Evolutionary conservation across 805 yeast species (phyloP).

Genomic region (Saccharomyces mikatae): DNA sequence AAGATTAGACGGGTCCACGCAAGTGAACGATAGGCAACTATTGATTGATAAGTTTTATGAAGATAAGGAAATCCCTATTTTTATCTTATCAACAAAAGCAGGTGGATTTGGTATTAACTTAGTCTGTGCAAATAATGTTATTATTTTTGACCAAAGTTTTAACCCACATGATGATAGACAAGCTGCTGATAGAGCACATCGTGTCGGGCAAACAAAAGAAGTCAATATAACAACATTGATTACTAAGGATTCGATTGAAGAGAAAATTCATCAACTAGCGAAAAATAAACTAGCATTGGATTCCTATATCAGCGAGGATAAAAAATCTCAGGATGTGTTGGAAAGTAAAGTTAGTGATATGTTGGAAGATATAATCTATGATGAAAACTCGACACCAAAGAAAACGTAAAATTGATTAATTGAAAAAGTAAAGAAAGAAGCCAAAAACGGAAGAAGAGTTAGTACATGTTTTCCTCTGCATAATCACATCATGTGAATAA

Average conservation of each 20-base stretch:
- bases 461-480: neutral
- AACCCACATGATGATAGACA: constrained; percentile 98
- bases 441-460: neutral
- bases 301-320: constrained; percentile 37
- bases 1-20: constrained; percentile 87
- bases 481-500: neutral
- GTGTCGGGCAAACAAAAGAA: constrained; percentile 87
- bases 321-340: constrained; percentile 31
- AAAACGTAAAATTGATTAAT: neutral
- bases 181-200: constrained; percentile 97
- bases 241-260: constrained; percentile 73
- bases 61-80: constrained; percentile 73
- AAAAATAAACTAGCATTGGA: constrained; percentile 87
- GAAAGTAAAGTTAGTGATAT: constrained; percentile 49
- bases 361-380: constrained; percentile 32
- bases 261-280: constrained; percentile 77
- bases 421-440: neutral
- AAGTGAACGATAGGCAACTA: constrained; percentile 88
- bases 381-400: constrained; percentile 11
- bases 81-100: constrained; percentile 86
- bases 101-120: constrained; percentile 98
- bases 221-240: constrained; percentile 75
- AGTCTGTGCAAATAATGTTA: constrained; percentile 88
- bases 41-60: constrained; percentile 83
- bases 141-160: constrained; percentile 88